Base-by-base conservation (phyloP, 495 filamentous ascomycete species). In the Tuber umbilicatum region DNA sequence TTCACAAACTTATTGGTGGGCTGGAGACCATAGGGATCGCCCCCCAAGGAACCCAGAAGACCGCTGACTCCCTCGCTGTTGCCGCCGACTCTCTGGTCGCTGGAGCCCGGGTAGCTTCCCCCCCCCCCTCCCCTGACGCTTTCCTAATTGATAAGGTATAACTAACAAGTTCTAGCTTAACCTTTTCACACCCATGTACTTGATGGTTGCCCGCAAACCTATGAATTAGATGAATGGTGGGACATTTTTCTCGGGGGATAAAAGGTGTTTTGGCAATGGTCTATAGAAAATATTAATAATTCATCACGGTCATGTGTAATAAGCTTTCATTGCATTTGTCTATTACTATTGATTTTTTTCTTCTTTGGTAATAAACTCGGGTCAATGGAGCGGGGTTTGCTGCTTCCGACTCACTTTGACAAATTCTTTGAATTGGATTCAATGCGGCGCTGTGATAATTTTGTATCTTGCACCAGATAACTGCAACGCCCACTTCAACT, bases 131-230 rank as follows among this genome's bases (percentile, higher is more conserved):
- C n/a, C 14, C 31, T 27, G 9, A n/a, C 23, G 3, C 6, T 55
- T 10, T 55, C 35, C 35, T 0, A 35, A 19, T 27, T 37, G 27
- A n/a, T 72, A 19, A 35, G n/a, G 27, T 41, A 37, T 40, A n/a
- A 60, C 68, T 70, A 73, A 38, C 38, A n/a, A 6, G 14, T 40
- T 41, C 68, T 40, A 74, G 69, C 89, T 93, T 87, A 92, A 97
- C 82, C 88, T 99, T 27, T 99, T 99, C 86, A 99, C 95, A 0
- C 95, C 95, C 50, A 99, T 99, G 95, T 98, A 97, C 86, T 86
- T 99, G 83, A 97, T 99, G 95, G 90, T 99, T 73, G 95, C 89
- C 50, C 89, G 93, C 85, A 99, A 99, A 87, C 93, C 94, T n/a
- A 74, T 80, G 74, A 80, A 82, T 81, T 81, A 78, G 7, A 47